phyloP scores from a whole-genome alignment of 257 asterid genomes.

The Nicotiana otophora region DNA sequence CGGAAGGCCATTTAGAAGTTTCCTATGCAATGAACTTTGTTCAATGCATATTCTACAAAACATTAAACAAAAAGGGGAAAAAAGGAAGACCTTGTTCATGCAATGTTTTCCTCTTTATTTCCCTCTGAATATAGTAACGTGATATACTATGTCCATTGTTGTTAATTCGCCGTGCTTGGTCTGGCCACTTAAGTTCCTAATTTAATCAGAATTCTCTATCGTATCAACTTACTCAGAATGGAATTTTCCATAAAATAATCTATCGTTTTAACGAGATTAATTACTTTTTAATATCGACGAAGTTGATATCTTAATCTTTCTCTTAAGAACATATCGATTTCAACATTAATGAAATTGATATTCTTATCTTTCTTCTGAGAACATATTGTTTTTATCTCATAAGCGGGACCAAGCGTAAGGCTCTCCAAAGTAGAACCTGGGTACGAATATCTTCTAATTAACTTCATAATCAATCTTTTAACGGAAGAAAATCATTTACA shows the following conservation, averaged over 20 bases:
- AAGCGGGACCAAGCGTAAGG: not conserved
- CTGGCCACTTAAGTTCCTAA: too few relatives aligned
- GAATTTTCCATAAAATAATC: not conserved
- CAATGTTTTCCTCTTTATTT: not conserved
- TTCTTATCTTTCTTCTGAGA: not conserved
- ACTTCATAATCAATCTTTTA: not conserved
- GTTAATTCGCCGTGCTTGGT: not conserved
- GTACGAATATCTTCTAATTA: not conserved
- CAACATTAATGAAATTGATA: not conserved
- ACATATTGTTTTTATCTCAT: not conserved
- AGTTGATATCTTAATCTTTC: not conserved
- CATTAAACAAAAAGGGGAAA: not conserved
- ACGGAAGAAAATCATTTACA: not conserved
- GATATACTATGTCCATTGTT: not conserved
- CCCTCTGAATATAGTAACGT: not conserved
- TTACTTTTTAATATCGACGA: not conserved
- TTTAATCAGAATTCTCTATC: too few relatives aligned
- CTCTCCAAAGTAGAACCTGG: not conserved
- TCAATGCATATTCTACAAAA: not conserved
- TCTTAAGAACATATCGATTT: not conserved
- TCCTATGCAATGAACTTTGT: not conserved
- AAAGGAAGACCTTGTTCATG: conserved; percentile 1
- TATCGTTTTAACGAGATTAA: not conserved
- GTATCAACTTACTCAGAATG: not conserved
- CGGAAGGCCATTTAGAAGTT: not conserved